phyloP scores from a whole-genome alignment of 352 stramenopile genomes.

The Phytophthora capsici region DNA sequence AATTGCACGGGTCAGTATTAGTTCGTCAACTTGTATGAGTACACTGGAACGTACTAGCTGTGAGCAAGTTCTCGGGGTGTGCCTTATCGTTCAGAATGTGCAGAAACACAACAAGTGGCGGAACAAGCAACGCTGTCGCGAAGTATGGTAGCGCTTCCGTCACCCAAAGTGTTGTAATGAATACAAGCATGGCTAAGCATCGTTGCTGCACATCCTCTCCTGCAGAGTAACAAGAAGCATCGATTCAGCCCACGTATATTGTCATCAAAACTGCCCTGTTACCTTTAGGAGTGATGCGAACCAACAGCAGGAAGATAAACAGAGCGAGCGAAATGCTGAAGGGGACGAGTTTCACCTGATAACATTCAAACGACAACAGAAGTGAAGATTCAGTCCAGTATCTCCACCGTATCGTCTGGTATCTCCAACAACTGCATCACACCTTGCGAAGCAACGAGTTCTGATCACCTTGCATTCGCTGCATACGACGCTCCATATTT shows the following conservation, averaged over 20 bases:
- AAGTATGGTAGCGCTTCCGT: conserved; percentile 93
- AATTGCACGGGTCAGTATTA: conserved; percentile 3
- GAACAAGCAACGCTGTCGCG: conserved; percentile 89
- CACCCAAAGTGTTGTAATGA: conserved; percentile 91
- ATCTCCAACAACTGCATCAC: conserved; percentile 20
- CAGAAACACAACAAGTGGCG: conserved; percentile 89
- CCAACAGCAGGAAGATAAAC: conserved; percentile 76
- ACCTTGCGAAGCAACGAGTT: conserved; percentile 86
- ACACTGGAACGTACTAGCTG: conserved; percentile 58
- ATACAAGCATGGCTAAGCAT: conserved; percentile 90
- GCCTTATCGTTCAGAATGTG: conserved; percentile 88
- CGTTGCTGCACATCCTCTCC: conserved; percentile 83
- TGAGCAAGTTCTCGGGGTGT: conserved; percentile 70
- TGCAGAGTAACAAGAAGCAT: conserved; percentile 21
- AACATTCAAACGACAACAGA: not conserved
- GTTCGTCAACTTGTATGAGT: not conserved
- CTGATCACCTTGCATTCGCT: conserved; percentile 84
- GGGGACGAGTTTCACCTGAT: conserved; percentile 81
- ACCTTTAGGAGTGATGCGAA: conserved; percentile 83
- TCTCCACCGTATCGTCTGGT: not conserved
- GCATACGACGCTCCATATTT: conserved; percentile 88
- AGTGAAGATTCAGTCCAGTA: conserved; percentile 16
- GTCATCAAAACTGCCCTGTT: not conserved
- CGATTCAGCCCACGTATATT: not conserved
- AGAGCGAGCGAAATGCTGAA: conserved; percentile 74